Evolutionary conservation across 108 stramenopile genomes (phyloP).

Genomic region (Nitzschia sp.): DNA sequence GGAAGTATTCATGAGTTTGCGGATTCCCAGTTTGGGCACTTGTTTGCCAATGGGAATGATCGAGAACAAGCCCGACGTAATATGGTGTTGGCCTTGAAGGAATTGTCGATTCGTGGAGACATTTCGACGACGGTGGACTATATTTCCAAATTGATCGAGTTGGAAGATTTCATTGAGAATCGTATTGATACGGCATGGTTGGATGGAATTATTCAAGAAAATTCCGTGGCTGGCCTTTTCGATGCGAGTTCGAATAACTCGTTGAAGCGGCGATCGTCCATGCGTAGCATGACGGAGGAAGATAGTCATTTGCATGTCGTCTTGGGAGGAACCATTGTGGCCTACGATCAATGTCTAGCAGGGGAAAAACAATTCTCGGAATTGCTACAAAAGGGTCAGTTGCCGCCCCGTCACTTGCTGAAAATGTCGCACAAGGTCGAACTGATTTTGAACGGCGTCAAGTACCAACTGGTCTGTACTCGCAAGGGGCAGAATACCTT

Average conservation of each 20-base stretch:
- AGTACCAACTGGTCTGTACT: constrained; percentile 85
- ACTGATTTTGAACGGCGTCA: constrained; percentile 91
- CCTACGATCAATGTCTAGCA: constrained; percentile 59
- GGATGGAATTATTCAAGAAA: constrained; percentile 90
- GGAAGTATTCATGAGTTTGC: constrained; percentile 99
- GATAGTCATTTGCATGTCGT: constrained; percentile 62
- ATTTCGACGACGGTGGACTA: constrained; percentile 99
- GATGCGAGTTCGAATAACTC: not conserved
- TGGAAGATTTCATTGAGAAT: constrained; percentile 94
- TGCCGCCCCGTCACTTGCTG: constrained; percentile 84
- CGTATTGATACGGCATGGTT: constrained; percentile 98
- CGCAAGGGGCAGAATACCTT: constrained; percentile 75
- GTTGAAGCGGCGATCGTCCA: constrained; percentile 20
- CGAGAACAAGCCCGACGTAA: constrained; percentile 95
- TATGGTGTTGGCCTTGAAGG: constrained; percentile 97
- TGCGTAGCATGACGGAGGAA: constrained; percentile 33
- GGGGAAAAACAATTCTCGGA: constrained; percentile 77
- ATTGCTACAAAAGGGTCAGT: constrained; percentile 85
- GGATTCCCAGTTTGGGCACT: constrained; percentile 99
- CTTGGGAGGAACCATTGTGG: constrained; percentile 77
- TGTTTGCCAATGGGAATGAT: constrained; percentile 94
- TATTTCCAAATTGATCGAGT: constrained; percentile 93
- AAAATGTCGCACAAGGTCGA: constrained; percentile 81
- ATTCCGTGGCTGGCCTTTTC: constrained; percentile 36
- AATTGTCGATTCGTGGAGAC: constrained; percentile 97